phyloP scores from a whole-genome alignment of 1,284 basidiomycete species.

The Microbotryum silenes-acaulis region DNA sequence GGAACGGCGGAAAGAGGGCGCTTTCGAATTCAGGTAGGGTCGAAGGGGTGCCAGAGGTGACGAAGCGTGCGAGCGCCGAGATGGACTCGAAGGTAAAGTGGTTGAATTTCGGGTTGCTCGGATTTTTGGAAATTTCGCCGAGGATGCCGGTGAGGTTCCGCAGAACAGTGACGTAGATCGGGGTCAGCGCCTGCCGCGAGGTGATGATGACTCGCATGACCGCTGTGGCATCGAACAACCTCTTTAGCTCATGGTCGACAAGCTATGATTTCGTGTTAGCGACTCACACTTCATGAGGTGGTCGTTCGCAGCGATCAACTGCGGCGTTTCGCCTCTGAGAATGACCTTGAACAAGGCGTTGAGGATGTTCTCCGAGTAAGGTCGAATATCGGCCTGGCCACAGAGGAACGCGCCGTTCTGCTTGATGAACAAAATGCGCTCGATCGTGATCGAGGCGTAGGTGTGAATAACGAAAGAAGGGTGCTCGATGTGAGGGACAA shows the following conservation, averaged over 20 bases:
- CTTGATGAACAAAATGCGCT: conserved; percentile 66
- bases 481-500: conserved; percentile 67
- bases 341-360: conserved; percentile 73
- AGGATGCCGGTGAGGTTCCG: conserved; percentile 71
- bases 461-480: conserved; percentile 43
- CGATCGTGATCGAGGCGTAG: conserved; percentile 45
- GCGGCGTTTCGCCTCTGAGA: conserved; percentile 70
- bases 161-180: conserved; percentile 61
- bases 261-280: background rate
- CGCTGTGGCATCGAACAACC: conserved; percentile 47
- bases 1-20: conserved; percentile 71
- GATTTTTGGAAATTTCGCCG: conserved; percentile 83
- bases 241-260: background rate
- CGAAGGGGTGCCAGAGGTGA: conserved; percentile 60
- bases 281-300: conserved; percentile 89
- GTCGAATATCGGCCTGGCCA: conserved; percentile 72
- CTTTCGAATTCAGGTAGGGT: conserved; percentile 70
- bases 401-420: conserved; percentile 65
- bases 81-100: conserved; percentile 96
- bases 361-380: conserved; percentile 68
- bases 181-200: conserved; percentile 66
- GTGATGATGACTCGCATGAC: conserved; percentile 90
- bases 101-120: conserved; percentile 94
- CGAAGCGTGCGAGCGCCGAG: conserved; percentile 83
- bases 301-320: conserved; percentile 96